phyloP scores from a whole-genome alignment of 2,329 filamentous ascomycete species.

The Eurotiales sp. region DNA sequence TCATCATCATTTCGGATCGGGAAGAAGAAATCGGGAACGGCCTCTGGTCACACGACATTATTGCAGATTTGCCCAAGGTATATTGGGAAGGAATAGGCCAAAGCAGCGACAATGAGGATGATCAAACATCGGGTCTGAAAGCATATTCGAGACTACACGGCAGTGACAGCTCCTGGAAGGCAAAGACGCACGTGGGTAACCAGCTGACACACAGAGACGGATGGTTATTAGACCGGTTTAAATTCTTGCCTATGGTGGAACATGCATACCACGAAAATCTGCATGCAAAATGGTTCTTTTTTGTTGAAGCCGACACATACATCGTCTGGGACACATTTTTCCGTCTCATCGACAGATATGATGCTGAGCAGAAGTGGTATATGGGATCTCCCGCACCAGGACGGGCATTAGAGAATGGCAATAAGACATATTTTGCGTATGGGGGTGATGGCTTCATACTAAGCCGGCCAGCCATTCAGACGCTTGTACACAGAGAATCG shows the following conservation, averaged over 20 bases:
- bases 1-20: slow-evolving; percentile 58
- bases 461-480: slow-evolving; percentile 48
- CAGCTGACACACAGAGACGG: slow-evolving; percentile 30
- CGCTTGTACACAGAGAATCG: slow-evolving; percentile 42
- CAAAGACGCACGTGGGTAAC: slow-evolving; percentile 27
- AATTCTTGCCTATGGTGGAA: slow-evolving; percentile 55
- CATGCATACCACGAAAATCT: slow-evolving; percentile 43
- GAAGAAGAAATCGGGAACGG: slow-evolving; percentile 49
- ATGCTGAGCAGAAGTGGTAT: slow-evolving; percentile 48
- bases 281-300: slow-evolving; percentile 56
- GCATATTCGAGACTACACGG: slow-evolving; percentile 31
- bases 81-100: slow-evolving; percentile 11
- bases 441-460: slow-evolving; percentile 53
- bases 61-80: slow-evolving; percentile 43
- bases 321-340: slow-evolving; percentile 52
- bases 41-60: slow-evolving; percentile 42
- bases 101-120: slow-evolving; percentile 26
- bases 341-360: slow-evolving; percentile 50
- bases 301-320: slow-evolving; percentile 59
- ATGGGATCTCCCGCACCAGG: slow-evolving; percentile 53
- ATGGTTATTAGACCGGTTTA: slow-evolving; percentile 56
- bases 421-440: slow-evolving; percentile 47
- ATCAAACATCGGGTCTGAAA: slow-evolving; percentile 34
- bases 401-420: slow-evolving; percentile 27
- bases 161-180: slow-evolving; percentile 29